Evolutionary conservation across 441 rosid species (phyloP), one percentile per base, ranked within the genome.

Genomic region (Theobroma grandiflorum): DNA sequence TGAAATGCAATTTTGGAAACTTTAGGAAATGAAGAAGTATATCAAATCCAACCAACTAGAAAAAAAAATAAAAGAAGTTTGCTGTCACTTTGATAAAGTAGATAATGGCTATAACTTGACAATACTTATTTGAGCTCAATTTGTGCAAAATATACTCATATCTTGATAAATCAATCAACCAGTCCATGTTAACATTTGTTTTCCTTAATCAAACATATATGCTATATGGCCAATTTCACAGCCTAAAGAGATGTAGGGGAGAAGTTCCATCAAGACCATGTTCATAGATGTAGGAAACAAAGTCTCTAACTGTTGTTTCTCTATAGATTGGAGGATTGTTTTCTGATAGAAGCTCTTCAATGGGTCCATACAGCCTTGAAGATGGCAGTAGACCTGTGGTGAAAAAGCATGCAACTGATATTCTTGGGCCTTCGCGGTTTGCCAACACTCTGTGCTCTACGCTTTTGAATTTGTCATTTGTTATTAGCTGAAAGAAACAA

Each of bases 381-480:
- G 20, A 6, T 47, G 76, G 40, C 3, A 73, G 43, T 40, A 55
- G 5, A 18, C 50, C 76, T 5, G 81, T 45, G 58, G 86, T 83
- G 64, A 88, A 75, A 22, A 86, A 83, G 71, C 85, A 76, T 4
- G 90, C 87, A 35, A 90, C 85, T 7, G 90, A 90, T 8, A 87
- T 66, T 76, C 93, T 84, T 8, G 89, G 89, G 7, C 91, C 90
- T 0, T 59, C 78, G 0, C 49, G 76, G 43, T 75, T 72, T 4
- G 85, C 87, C 11, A 85, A 8, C 3, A 90, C 91, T 40, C 88
- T 81, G 15, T 78, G 81, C 16, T 69, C 52, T 0, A 58, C 70
- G 74, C 82, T 72, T 78, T 78, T 33, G 77, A 45, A 20, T 73
- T 79, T 31, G 37, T 68, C 64, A 72, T 18, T 74, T 76, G 72